phyloP scores from a whole-genome alignment of 139 green algal genomes.

The Tetraselmis chui region DNA sequence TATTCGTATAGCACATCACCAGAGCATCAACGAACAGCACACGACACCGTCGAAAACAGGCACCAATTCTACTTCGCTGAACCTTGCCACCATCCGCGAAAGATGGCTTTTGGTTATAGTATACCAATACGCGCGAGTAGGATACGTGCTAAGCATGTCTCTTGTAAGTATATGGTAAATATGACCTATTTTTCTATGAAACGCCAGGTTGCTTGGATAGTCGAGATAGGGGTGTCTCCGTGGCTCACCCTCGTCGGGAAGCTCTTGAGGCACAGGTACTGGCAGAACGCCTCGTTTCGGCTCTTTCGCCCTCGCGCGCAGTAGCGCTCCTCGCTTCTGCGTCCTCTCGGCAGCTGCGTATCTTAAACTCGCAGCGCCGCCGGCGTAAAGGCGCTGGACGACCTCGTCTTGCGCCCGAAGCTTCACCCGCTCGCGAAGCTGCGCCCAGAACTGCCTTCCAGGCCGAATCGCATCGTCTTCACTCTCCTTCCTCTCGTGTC shows the following conservation, averaged over 20 bases:
- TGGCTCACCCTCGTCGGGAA: neutral
- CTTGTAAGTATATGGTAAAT: neutral
- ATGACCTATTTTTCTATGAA: neutral
- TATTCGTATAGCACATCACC: too few relatives aligned
- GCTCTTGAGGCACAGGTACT: neutral
- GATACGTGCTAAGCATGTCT: neutral
- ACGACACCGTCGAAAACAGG: too few relatives aligned
- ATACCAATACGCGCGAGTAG: neutral
- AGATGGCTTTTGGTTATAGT: neutral
- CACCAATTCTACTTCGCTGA: neutral
- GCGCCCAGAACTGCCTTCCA: neutral
- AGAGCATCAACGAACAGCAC: too few relatives aligned
- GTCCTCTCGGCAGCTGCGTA: neutral
- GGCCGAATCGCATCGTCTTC: neutral
- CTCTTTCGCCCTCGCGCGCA: neutral
- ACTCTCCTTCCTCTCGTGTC: too few relatives aligned
- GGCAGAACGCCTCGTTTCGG: neutral
- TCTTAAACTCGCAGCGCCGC: too few relatives aligned
- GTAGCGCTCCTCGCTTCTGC: neutral
- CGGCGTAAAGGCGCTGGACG: neutral
- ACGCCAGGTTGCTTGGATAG: neutral
- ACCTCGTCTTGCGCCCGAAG: neutral
- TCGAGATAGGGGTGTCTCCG: neutral
- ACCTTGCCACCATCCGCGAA: too few relatives aligned
- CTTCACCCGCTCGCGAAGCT: neutral